Evolutionary conservation across 1,284 basidiomycete species (phyloP), one percentile per base, ranked within the genome.

Genomic region (Vanrija sp.): DNA sequence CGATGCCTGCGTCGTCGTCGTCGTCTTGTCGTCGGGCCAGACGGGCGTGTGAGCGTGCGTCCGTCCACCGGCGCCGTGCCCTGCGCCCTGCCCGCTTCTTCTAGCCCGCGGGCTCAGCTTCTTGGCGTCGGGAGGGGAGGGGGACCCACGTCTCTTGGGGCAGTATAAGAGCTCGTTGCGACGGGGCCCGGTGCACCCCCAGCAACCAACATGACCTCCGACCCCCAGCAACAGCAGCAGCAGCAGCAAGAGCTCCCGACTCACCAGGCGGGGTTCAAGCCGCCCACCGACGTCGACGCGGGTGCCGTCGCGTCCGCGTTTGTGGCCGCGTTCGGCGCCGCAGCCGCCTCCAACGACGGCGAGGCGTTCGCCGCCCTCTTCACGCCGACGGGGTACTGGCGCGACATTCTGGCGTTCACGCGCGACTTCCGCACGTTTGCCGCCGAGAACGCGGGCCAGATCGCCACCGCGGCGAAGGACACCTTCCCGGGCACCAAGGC

Each of bases 401-500:
- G 59, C 12, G 59, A 61, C 28, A 45, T 57, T 5, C 57, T 65
- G 15, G 64, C 67, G 3, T 69, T 73, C 58, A 66, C 68, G 18
- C 64, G 63, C 46, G 71, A 73, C 53, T 68, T 65, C 49, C 56
- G 71, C 23, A 58, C 68, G 5, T 63, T 69, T 49, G 26, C 57
- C 8, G 57, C 61, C 7, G 55, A 52, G 14, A 65, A 68, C 47
- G 65, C 68, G 28, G 61, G 59, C 12, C 60, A 64, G 38, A 67
- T 66, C 23, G 70, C 67, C 8, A 58, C 60, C 12, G 66, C 16
- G 16, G 6, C 19, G n/a, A 46, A 65, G 63, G 62, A 65, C 26
- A 76, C 80, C n/a, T 78, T 86, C 14, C 64, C 71, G 1, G 46
- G 56, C 1, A 68, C 72, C 19, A 75, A 78, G 29, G 67, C 80